Evolutionary conservation across 805 yeast species (phyloP), one percentile per base, ranked within the genome.

Genomic region (Huiozyma sinensis): DNA sequence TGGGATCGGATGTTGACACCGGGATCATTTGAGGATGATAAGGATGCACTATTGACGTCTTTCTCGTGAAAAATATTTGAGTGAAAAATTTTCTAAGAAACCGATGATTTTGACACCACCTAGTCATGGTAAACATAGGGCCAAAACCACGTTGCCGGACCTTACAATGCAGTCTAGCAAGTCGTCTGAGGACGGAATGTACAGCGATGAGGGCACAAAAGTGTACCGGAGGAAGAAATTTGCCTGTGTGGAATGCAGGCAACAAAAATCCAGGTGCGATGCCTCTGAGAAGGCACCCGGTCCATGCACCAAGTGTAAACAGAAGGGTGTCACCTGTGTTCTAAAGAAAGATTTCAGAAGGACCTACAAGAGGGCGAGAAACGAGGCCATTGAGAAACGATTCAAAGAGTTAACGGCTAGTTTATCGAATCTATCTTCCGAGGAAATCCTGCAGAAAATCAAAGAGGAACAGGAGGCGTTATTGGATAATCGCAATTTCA

Each of bases 241-340:
- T 59, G 97, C 97, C 0, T 92, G 98, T 68, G 87, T 86, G 1
- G 95, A 90, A 56, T 92, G 98, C 60, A 76, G 97, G 10, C 97
- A 92, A 63, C 98, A 90, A 61, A 92, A 92, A 64, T 81, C 88
- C 33, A 77, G 79, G 55, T 89, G 97, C 66, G 95, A 89, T 64
- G 94, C 95, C 9, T 76, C 72, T 50, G 88, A 77, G 46, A 71
- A 69, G 41, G 75, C 79, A 31, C 95, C 95, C 0, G 69, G 69
- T 7, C 84, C 95, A 1, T 92, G 98, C 55, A 69, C 90, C 0
- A 70, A 95, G 48, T 92, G 98, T 61, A 57, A 67, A 7, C 83
- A 82, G 58, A 77, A 85, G 55, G 76, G 77, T 6, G 67, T 83
- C 3, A 68, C 68, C 12, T 90, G 98, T 60, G 75, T 80, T 28